These are phyloP conservation scores for Sphagnum fallax DNA, from an alignment of 228 moss, liverwort and hornwort species.

Conservation along the genomic window DNA sequence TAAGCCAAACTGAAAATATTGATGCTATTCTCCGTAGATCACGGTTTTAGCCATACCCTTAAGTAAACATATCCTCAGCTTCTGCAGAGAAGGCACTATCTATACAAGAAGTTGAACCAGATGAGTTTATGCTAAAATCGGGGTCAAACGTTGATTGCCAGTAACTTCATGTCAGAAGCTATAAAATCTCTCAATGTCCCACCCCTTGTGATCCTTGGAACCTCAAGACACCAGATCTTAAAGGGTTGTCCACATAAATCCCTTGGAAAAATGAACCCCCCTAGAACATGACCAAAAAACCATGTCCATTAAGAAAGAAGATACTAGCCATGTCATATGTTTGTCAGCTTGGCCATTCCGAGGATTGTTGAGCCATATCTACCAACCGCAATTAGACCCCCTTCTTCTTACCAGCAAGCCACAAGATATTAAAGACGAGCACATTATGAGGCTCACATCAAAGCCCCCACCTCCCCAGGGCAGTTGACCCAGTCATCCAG, in stretches of 20 bases:
- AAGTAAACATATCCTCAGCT: constrained; percentile 29
- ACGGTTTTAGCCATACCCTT: constrained; percentile 45
- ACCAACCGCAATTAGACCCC: background rate
- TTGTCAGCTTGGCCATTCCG: background rate
- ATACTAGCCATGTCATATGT: background rate
- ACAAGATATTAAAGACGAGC: too few species aligned
- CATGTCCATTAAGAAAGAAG: too few species aligned
- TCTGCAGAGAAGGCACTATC: constrained; percentile 35
- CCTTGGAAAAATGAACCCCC: background rate
- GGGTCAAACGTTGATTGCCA: constrained; percentile 24
- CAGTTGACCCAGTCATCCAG: too few species aligned
- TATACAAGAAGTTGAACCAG: constrained; percentile 24
- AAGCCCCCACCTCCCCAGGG: too few species aligned
- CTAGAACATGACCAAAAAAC: background rate
- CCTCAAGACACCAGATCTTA: background rate
- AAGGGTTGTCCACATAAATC: background rate
- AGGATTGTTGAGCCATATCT: background rate
- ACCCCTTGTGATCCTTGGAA: background rate
- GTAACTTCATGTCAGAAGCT: constrained; percentile 22
- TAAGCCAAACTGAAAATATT: constrained; percentile 32
- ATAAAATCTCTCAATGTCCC: constrained; percentile 15
- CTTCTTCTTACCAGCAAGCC: background rate
- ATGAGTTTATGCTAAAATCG: constrained; percentile 16
- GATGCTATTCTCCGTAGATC: constrained; percentile 43
- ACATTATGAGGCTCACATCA: too few species aligned